Percentiles rank a stretch among this genome's conserved stretches.
These are phyloP conservation scores for Cadophora gregata DNA, from an alignment of 2,329 filamentous ascomycete species.

Conservation along the genomic window DNA sequence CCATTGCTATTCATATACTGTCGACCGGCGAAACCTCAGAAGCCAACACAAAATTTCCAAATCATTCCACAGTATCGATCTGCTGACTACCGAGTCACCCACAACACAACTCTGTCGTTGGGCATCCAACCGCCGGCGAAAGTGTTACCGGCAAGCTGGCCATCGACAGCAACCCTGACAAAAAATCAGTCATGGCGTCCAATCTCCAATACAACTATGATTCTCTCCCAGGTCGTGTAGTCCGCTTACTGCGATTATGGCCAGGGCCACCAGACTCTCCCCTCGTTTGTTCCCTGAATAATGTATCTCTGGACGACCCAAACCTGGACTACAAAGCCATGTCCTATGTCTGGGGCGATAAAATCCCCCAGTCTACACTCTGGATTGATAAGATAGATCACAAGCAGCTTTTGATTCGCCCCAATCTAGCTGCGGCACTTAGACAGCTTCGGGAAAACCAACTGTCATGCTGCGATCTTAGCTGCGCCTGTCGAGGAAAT, in stretches of 20 bases:
- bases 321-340: too few species aligned
- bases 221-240: background rate
- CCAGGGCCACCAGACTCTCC: background rate
- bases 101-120: background rate
- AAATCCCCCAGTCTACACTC: too few species aligned
- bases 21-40: background rate
- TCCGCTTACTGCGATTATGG: background rate
- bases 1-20: background rate
- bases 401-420: too few species aligned
- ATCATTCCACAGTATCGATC: background rate
- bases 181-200: background rate
- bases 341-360: too few species aligned
- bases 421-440: too few species aligned
- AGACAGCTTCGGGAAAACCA: too few species aligned
- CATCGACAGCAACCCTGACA: background rate
- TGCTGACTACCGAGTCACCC: slow-evolving; percentile 1
- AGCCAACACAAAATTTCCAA: background rate
- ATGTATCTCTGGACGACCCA: background rate
- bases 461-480: too few species aligned
- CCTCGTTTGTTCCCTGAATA: background rate
- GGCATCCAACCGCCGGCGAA: background rate
- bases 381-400: too few species aligned
- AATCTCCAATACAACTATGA: background rate
- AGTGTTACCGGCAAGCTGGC: background rate
- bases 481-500: too few species aligned